Conservation (phyloP, 257 asterid species). For the Solanum pimpinellifolium region DNA sequence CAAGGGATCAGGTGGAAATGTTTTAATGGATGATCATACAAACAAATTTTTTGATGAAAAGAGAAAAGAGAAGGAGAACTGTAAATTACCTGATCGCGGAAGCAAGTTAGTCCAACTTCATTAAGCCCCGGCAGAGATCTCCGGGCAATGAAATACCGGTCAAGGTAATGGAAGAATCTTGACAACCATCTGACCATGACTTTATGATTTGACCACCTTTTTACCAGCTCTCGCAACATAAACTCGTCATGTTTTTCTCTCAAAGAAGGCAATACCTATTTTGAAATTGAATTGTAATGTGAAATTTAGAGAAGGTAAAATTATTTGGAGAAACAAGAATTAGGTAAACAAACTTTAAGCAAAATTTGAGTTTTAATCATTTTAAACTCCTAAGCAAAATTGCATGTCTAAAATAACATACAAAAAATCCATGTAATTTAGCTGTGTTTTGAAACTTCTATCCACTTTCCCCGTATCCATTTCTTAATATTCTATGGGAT, state of each 20-base stretch:
- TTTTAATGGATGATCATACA: neutral
- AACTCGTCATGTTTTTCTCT: conserved; percentile 90
- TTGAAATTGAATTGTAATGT: neutral
- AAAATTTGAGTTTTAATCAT: neutral
- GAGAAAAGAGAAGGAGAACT: neutral
- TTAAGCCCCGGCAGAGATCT: conserved; percentile 88
- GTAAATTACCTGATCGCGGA: conserved; percentile 73
- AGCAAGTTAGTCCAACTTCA: conserved; percentile 93
- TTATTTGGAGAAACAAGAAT: neutral
- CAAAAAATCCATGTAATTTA: neutral
- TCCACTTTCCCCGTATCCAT: neutral
- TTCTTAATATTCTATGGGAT: neutral
- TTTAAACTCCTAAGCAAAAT: neutral
- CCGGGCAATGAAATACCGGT: conserved; percentile 92
- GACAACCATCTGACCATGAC: conserved; percentile 99
- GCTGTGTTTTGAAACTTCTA: neutral
- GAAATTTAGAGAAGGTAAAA: neutral
- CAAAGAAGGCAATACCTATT: conserved; percentile 66
- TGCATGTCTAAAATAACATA: neutral
- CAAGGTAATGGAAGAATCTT: conserved; percentile 83
- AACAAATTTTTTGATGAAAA: neutral
- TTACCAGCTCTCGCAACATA: conserved; percentile 90
- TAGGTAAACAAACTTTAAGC: neutral
- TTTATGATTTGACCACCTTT: conserved; percentile 92
- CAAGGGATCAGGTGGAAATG: neutral